Base-by-base conservation (phyloP, 305 asterid species). In the Solanum hybrid region DNA sequence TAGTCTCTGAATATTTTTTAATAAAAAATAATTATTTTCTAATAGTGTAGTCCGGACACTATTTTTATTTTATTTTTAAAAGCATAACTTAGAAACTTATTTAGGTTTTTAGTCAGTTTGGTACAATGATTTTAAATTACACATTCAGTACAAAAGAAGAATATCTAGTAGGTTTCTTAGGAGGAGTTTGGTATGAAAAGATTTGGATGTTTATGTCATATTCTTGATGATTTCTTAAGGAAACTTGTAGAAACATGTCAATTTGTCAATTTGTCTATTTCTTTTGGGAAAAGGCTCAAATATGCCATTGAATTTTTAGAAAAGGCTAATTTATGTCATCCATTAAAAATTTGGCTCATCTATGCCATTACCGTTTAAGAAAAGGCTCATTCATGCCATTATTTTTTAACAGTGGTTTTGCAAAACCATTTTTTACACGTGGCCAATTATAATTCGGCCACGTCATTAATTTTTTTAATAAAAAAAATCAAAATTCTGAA, bases 231-330 rank as follows among this genome's bases (percentile, higher is more conserved):
- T 86, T 46, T 76, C 88, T 26, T 88, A 88, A 91, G 72, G 90
- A 89, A 92, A 80, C 64, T 42, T 73, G 72, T 90, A 75, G 91
- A 90, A 75, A 84, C 51, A 36, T 31, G 34, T 73, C 85, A 72
- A 76, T 31, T 73, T 46, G 91, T 82, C 92, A 51, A 78, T 24
- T 73, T 46, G 77, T 60, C 87, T 81, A 78, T 36, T 22, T 20
- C 16, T 85, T 10, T 69, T 69, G 42, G 42, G 13, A 38, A 38
- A 38, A 38, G 13, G 4, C 13, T 38, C 13, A 38, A 38, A 38
- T 38, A 38, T 38, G 42, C 4, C 42, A 10, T 38, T 38, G 42
- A 10, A 38, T 0, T 38, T 38, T 38, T 1, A 38, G 13, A 38
- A 38, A 38, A 38, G 1, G 42, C 13, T 38, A 1, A 38, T 38